Base-by-base conservation (phyloP, 768 basidiomycete species). In the Termitomyces sp. region DNA sequence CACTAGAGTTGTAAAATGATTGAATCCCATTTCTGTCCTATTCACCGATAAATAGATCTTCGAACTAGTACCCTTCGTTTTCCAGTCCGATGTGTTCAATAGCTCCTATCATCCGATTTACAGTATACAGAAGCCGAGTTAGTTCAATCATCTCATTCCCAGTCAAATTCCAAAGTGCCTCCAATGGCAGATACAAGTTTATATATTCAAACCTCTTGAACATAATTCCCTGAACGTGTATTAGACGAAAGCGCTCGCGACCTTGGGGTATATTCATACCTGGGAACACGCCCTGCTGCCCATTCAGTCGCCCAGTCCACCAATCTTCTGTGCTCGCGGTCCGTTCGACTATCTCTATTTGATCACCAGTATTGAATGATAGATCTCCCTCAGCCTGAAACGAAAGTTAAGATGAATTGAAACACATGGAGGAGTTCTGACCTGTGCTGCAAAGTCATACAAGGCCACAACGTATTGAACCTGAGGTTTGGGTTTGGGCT, bases 361-460 rank as follows among this genome's bases (percentile, higher is more conserved):
- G 79, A 72, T 98, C 95, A 16, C 96, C 96, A 16, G 85, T 83
- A 61, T 79, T 85, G 77, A 98, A 98, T 0, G 88, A 89, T 56
- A 98, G 75, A 72, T 98, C 96, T 1, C 96, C 96, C 0, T 91
- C 93, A 40, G 95, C 91, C 85, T 91, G 62, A 6, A 49, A 37
- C 22, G 48, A 51, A 18, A 26, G 54, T 33, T 62, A 54, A 47
- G 52, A 40, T 54, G 14, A n/a, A 16, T 49, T 12, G 56, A 34
- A 20, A 46, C 22, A 45, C 53, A 27, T 12, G 27, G 27, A 37
- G 24, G 27, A 27, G 56, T 13, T 67, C 77, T 54, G 67, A 86
- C 88, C 82, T 96, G 95, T 20, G 97, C 93, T 36, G 79, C 81
- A 69, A 96, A 99, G 71, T 99, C 97, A 68, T 97, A 99, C 67